Evolutionary conservation across 1,139 yeast species (phyloP).

Genomic region (Pichia sp.): DNA sequence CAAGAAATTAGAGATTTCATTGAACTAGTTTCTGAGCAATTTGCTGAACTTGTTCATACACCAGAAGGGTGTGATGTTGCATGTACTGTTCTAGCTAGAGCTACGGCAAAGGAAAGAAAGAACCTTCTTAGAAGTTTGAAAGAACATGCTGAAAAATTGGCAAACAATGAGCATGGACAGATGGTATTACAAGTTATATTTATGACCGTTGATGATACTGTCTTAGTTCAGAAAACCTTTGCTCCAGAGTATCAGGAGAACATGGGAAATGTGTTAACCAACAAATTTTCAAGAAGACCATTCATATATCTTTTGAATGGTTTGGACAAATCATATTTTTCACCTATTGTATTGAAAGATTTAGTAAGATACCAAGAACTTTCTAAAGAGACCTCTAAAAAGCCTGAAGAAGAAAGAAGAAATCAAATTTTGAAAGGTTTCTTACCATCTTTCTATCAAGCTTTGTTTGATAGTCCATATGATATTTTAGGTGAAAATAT

Average conservation of each 20-base stretch:
- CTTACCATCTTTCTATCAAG: conserved; percentile 56
- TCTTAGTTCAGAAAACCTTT: conserved; percentile 68
- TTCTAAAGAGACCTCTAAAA: conserved; percentile 74
- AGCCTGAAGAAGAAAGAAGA: conserved; percentile 73
- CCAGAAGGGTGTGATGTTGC: conserved; percentile 93
- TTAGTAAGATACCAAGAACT: conserved; percentile 53
- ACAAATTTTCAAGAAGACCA: conserved; percentile 85
- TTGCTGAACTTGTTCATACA: conserved; percentile 93
- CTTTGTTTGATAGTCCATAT: conserved; percentile 41
- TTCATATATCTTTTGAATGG: conserved; percentile 76
- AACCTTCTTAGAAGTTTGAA: conserved; percentile 62
- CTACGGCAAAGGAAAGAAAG: conserved; percentile 92
- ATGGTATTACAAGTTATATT: conserved; percentile 70
- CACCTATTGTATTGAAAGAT: conserved; percentile 59
- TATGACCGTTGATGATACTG: conserved; percentile 92
- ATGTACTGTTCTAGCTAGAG: conserved; percentile 65
- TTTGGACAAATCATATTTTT: conserved; percentile 73
- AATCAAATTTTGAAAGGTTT: conserved; percentile 59
- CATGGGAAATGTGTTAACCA: conserved; percentile 52
- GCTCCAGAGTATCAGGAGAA: conserved; percentile 50
- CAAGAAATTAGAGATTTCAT: conserved; percentile 72
- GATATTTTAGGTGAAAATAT: conserved; percentile 59
- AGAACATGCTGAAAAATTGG: conserved; percentile 64
- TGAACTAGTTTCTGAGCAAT: conserved; percentile 76
- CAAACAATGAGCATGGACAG: conserved; percentile 83